Percentiles rank a stretch among this genome's conserved stretches.
Conservation (phyloP, 495 filamentous ascomycete species). For the Hypomontagnella submonticulosa region DNA sequence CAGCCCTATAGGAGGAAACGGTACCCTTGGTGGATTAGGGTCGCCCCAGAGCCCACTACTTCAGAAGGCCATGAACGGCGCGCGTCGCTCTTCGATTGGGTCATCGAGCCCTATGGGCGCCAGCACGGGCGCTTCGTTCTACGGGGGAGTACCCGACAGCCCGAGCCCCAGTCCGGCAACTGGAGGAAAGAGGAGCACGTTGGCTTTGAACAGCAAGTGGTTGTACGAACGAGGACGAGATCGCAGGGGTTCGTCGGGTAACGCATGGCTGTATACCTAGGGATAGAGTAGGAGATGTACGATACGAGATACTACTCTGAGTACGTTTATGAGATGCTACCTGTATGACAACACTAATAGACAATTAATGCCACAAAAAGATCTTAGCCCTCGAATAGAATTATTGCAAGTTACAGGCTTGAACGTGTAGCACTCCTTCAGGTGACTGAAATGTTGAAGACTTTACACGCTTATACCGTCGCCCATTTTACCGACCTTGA, state of each 20-base stretch:
- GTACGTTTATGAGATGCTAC: too few species aligned
- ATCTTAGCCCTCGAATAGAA: too few species aligned
- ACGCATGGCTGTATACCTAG: constrained; percentile 49
- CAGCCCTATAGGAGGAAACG: constrained; percentile 41
- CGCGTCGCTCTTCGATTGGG: constrained; percentile 71
- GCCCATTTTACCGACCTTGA: too few species aligned
- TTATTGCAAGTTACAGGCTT: too few species aligned
- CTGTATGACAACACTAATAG: too few species aligned
- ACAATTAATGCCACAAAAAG: too few species aligned
- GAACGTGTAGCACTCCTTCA: too few species aligned
- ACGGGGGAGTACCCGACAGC: constrained; percentile 50
- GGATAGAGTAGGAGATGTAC: too few species aligned
- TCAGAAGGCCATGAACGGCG: constrained; percentile 72
- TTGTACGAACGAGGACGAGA: constrained; percentile 77
- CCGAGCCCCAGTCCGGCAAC: constrained; percentile 72
- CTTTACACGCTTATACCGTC: too few species aligned
- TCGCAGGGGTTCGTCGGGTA: constrained; percentile 55
- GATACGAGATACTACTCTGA: too few species aligned
- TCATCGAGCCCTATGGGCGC: constrained; percentile 61
- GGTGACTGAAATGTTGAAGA: too few species aligned
- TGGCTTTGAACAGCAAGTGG: constrained; percentile 89
- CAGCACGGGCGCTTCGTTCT: constrained; percentile 62
- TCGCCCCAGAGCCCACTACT: constrained; percentile 69
- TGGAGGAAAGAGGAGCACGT: constrained; percentile 72
- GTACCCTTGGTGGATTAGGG: constrained; percentile 44